Conservation (phyloP, 441 rosid genomes). For the Oxalis stricta region DNA sequence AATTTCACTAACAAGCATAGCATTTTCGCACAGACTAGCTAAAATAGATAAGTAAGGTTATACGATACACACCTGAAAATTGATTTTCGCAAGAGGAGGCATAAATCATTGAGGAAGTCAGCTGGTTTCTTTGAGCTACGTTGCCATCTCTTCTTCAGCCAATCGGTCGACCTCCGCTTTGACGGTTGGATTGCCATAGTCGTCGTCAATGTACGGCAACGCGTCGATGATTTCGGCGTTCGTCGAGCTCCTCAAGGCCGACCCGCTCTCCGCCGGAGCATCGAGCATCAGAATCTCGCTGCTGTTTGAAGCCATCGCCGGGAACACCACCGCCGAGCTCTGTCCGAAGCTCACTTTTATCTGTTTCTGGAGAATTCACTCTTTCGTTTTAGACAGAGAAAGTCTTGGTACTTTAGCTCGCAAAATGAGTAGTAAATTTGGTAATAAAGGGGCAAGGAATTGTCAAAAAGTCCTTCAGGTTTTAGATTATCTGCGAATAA, state of each 20-base stretch:
- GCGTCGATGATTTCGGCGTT: constrained; percentile 75
- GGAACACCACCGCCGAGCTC: too few species aligned
- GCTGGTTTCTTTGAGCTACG: constrained; percentile 77
- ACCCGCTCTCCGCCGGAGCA: constrained; percentile 51
- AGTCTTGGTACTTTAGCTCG: too few species aligned
- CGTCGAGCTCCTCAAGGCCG: constrained; percentile 53
- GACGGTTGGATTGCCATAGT: constrained; percentile 55
- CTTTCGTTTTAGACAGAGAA: too few species aligned
- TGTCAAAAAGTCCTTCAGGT: too few species aligned
- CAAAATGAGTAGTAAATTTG: too few species aligned
- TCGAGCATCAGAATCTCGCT: constrained; percentile 71
- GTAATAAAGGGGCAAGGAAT: too few species aligned
- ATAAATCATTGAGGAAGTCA: constrained; percentile 70
- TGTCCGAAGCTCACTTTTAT: too few species aligned
- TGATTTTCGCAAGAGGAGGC: constrained; percentile 51
- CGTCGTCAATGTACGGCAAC: constrained; percentile 94
- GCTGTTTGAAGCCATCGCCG: constrained; percentile 23
- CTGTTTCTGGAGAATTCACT: too few species aligned
- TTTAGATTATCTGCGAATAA: too few species aligned
- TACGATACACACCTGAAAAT: constrained; percentile 22
- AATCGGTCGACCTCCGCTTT: constrained; percentile 79
- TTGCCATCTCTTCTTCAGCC: constrained; percentile 93
- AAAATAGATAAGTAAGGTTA: background rate
- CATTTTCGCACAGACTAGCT: background rate
- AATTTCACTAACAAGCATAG: constrained; percentile 3